Base-by-base conservation (phyloP, 768 basidiomycete species). In the Gymnopilus junonius region DNA sequence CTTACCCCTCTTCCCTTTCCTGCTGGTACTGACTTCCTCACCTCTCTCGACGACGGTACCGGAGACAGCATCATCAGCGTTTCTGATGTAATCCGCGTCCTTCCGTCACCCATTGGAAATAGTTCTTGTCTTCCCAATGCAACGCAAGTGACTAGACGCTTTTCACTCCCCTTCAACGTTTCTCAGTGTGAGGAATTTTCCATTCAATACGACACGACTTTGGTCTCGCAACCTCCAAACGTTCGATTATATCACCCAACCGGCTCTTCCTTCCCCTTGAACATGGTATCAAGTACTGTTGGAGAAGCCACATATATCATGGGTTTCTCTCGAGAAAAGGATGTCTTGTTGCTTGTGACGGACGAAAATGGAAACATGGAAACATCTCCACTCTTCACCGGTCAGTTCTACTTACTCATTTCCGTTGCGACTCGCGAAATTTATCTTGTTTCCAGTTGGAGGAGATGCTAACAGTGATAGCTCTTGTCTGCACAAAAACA, bases 1-100 rank as follows among this genome's bases (percentile, higher is more conserved):
- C 75, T 87, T 55, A 77, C 82, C 5, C 85, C 84, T 67, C 75
- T 89, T 1, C 87, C 87, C 5, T 74, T 87, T 20, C 63, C 79
- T 2, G 82, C 79, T 1, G 82, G 79, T 27, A 80, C 83, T 8
- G 69, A 71, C 14, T 87, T 89, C 62, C 67, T 90, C 42, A 85
- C 86, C 7, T 83, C 85, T 11, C 78, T 89, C 27, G 82, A 86
- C 61, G 81, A 85, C 69, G 72, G 73, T 0, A 61, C 64, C 4
- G 84, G 82, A n/a, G 67, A 74, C 6, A 75, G 71, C 50, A 68
- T 80, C 4, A 81, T 82, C 1, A 66, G 62, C 15, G 75, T 83
- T 8, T 88, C 87, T 23, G 82, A 85, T 62, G 66, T 88, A 15
- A 78, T 83, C 32, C 73, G 69, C 17, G 78, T 88, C 15, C 69